Evolutionary conservation across 1,284 basidiomycete genomes (phyloP).

Genomic region (Ganoderma multipileum): DNA sequence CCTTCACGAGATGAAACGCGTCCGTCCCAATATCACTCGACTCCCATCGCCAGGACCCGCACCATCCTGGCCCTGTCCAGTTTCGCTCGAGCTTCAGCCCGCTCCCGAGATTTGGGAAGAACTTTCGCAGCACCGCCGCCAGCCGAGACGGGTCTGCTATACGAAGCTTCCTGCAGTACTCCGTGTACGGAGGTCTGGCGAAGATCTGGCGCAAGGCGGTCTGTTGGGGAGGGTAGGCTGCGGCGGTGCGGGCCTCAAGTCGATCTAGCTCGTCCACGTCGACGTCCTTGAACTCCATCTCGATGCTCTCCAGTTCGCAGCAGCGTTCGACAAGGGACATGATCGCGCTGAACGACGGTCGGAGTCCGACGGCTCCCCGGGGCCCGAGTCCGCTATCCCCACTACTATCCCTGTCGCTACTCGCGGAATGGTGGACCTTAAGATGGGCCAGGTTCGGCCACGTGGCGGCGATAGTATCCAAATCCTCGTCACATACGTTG

Average conservation of each 20-base stretch:
- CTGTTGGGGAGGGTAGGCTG: neutral
- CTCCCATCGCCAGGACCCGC: neutral
- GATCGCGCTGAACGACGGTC: neutral
- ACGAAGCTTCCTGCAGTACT: neutral
- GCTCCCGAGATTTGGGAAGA: neutral
- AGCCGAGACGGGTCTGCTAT: neutral
- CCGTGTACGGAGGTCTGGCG: neutral
- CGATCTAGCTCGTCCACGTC: neutral
- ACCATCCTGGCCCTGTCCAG: too few species aligned
- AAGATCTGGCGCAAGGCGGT: neutral
- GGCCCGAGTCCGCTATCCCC: too few species aligned
- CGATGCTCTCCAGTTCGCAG: neutral
- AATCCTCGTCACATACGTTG: neutral
- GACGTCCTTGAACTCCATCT: neutral
- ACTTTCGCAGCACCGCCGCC: neutral
- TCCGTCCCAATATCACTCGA: neutral
- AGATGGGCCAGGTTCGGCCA: neutral
- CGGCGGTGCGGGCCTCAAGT: neutral
- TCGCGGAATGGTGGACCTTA: neutral
- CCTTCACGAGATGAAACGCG: neutral
- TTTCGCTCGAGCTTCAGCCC: neutral
- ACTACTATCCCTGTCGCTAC: neutral
- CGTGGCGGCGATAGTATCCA: neutral
- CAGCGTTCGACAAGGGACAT: neutral
- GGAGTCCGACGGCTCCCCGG: neutral